phyloP scores from a whole-genome alignment of 257 asterid genomes.

The Solanum paucissectum region DNA sequence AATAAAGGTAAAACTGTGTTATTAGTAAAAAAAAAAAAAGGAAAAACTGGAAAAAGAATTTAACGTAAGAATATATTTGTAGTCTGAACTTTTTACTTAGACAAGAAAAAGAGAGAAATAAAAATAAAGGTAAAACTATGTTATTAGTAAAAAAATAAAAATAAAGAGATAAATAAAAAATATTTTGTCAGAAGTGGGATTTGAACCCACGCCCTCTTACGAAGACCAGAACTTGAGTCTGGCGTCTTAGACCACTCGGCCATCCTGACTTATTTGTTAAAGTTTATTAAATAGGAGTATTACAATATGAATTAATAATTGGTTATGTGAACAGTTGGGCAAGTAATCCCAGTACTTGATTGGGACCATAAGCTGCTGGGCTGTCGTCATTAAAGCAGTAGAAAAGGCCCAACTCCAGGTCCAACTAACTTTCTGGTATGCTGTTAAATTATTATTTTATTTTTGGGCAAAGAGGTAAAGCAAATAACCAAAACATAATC shows the following conservation, averaged over 20 bases:
- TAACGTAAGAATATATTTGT: too few relatives aligned
- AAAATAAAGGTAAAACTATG: neutral
- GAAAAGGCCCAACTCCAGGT: neutral
- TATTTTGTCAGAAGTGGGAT: conserved; percentile 44
- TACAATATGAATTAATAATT: neutral
- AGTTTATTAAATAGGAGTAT: fast-evolving
- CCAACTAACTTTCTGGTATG: neutral
- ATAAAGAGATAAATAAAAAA: neutral
- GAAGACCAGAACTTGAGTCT: conserved; percentile 93
- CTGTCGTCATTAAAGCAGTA: neutral
- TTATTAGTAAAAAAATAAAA: neutral
- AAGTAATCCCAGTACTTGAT: neutral
- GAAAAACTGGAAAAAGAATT: too few relatives aligned
- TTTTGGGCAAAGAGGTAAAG: neutral
- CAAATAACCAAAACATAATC: neutral
- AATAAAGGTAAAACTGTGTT: neutral
- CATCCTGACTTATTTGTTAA: conserved; percentile 45
- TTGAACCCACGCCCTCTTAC: conserved; percentile 87
- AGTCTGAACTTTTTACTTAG: too few relatives aligned
- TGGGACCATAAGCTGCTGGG: neutral
- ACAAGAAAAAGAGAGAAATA: neutral
- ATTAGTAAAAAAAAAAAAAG: neutral
- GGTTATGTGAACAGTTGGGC: neutral
- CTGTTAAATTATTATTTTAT: neutral
- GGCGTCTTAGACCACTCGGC: conserved; percentile 99